A percentile compares a stretch with the other conserved stretches of the same genome.
phyloP scores from a whole-genome alignment of 306 rosid species.

The Vachellia collinsii region DNA sequence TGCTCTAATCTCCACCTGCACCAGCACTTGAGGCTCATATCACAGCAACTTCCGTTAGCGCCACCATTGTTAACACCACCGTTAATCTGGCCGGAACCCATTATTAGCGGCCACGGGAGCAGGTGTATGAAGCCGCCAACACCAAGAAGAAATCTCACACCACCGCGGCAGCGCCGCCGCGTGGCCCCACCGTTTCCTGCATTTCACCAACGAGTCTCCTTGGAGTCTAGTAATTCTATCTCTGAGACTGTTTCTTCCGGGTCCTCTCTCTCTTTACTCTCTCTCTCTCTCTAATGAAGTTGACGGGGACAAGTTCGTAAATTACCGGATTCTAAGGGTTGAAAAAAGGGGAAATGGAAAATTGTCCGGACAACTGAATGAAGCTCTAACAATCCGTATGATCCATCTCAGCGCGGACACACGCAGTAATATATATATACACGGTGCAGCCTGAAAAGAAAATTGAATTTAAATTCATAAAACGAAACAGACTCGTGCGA shows the following conservation, averaged over 20 bases:
- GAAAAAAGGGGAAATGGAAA: neutral
- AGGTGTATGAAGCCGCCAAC: constrained; percentile 17
- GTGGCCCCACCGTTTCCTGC: constrained; percentile 32
- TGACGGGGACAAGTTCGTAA: constrained; percentile 39
- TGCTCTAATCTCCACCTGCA: constrained; percentile 60
- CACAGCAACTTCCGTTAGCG: constrained; percentile 50
- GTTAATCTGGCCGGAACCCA: constrained; percentile 68
- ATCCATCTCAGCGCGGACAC: neutral
- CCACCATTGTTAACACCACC: constrained; percentile 30
- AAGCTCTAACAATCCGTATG: neutral
- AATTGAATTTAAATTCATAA: neutral
- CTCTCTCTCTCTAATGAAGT: neutral
- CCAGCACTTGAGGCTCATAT: constrained; percentile 63
- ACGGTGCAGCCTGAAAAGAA: neutral
- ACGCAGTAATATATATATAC: constrained; percentile 23
- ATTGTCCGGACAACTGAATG: neutral
- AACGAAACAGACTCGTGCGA: neutral
- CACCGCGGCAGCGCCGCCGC: constrained; percentile 41
- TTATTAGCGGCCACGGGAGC: constrained; percentile 40
- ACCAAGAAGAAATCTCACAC: constrained; percentile 34
- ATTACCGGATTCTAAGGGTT: constrained; percentile 2
- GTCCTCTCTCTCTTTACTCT: neutral
- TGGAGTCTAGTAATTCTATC: neutral
- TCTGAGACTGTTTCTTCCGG: neutral
- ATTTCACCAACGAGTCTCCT: constrained; percentile 25